Evolutionary conservation across 169 alveolate species (phyloP), one percentile per base, ranked within the genome.

Genomic region (Eimeria sp.): DNA sequence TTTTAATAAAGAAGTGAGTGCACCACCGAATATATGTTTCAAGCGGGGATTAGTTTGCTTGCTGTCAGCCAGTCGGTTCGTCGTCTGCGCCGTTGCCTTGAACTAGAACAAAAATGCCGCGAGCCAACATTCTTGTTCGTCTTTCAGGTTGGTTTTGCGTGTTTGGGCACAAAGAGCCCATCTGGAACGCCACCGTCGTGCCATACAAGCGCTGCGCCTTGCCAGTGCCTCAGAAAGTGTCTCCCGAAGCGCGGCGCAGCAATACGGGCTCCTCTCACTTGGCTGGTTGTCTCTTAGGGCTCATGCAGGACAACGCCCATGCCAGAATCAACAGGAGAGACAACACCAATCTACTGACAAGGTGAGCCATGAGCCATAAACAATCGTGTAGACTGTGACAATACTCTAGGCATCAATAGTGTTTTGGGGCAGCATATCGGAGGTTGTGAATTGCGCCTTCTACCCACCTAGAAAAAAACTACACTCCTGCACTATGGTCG

Each of bases 101-200:
- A 25, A 49, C 4, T 25, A n/a, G 25, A 27, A 25, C 13, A 6
- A 60, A 33, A 43, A 60, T 46, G 37, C 11, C 43, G 25, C 66
- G 77, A 6, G 2, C 85, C 85, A 40, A 76, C 60, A 6, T 25
- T 25, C 2, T 56, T 54, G 46, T 40, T 85, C 13, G 20, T n/a
- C 52, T 2, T 60, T 56, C 78, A 85, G 91, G 78, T 27, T 85
- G 52, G 62, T 85, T 40, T 85, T 85, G 60, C 46, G 20, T 37
- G 78, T 43, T 18, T 85, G 91, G 91, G 68, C 68, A 62, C 91
- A 85, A 62, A 37, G 30, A 60, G 80, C 78, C 60, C 91, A 37
- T 64, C n/a, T 85, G 78, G 37, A 56, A 37, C 78, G 91, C 64
- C 78, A 85, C 18, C 91, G 78, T 56, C 91, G 91, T 62, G 18